Evolutionary conservation across 345 rosid genomes (phyloP).

Genomic region (Melastoma malabathricum): DNA sequence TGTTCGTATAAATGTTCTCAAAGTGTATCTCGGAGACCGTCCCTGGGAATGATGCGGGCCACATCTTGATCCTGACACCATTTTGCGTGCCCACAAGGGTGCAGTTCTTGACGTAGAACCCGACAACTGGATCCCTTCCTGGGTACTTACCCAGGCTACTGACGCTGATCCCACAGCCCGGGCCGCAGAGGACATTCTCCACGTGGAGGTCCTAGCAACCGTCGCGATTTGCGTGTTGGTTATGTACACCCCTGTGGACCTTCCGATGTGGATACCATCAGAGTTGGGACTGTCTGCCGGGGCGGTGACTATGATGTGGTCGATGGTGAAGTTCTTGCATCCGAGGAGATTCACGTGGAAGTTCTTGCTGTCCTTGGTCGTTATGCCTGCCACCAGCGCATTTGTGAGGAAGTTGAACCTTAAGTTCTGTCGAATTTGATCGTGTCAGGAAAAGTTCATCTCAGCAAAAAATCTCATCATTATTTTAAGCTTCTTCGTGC

Average conservation of each 20-base stretch:
- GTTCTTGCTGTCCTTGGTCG: slow-evolving; percentile 30
- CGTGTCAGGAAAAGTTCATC: background rate
- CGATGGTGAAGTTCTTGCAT: slow-evolving; percentile 25
- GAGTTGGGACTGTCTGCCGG: slow-evolving; percentile 42
- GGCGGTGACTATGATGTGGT: slow-evolving; percentile 18
- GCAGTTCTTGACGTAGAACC: slow-evolving; percentile 20
- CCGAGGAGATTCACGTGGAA: slow-evolving; percentile 41
- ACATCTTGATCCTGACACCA: slow-evolving; percentile 47
- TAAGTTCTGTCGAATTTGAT: slow-evolving; percentile 21
- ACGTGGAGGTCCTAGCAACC: slow-evolving; percentile 21
- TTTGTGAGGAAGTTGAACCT: slow-evolving; percentile 29
- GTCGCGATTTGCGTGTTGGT: slow-evolving; percentile 25
- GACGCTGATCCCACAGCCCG: slow-evolving; percentile 58
- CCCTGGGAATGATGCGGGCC: slow-evolving; percentile 28
- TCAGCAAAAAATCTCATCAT: background rate
- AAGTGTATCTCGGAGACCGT: slow-evolving; percentile 19
- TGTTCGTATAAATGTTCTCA: slow-evolving; percentile 19
- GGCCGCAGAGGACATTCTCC: slow-evolving; percentile 36
- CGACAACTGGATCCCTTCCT: slow-evolving; percentile 18
- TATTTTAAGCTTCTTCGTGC: background rate
- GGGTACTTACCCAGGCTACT: slow-evolving; percentile 44
- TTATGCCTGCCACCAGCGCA: slow-evolving; percentile 15
- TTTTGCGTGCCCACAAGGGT: slow-evolving; percentile 19
- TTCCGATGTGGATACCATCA: slow-evolving; percentile 58
- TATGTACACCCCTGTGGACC: slow-evolving; percentile 22